Evolutionary conservation across 169 alveolate genomes (phyloP).

Genomic region (Eimeria falciformis): DNA sequence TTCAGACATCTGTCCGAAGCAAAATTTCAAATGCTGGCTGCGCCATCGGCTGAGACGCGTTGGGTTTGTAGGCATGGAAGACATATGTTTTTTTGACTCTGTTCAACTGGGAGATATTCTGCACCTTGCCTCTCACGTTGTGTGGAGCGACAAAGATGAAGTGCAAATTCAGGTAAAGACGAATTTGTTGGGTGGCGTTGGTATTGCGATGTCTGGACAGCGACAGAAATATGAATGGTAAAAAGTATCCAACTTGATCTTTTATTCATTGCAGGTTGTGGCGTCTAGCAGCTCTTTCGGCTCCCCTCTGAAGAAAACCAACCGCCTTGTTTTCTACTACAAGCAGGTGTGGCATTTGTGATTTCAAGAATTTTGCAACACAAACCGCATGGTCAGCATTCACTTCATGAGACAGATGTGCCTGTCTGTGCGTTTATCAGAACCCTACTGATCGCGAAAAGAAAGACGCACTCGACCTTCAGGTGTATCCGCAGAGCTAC

Average conservation of each 20-base stretch:
- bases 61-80: constrained; percentile 58
- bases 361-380: too few species aligned
- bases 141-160: constrained; percentile 47
- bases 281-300: constrained; percentile 30
- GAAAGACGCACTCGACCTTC: constrained; percentile 8
- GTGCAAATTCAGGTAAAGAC: constrained; percentile 50
- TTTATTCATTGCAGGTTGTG: not conserved
- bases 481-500: constrained; percentile 67
- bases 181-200: too few species aligned
- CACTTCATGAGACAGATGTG: too few species aligned
- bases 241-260: not conserved
- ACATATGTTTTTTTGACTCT: constrained; percentile 51
- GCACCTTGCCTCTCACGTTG: constrained; percentile 18
- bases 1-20: not conserved
- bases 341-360: constrained; percentile 7
- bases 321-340: constrained; percentile 12
- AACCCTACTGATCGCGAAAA: not conserved
- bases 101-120: constrained; percentile 42
- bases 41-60: too few species aligned
- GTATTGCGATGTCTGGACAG: too few species aligned
- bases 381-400: too few species aligned
- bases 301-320: not conserved
- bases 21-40: not conserved
- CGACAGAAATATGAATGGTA: too few species aligned
- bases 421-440: not conserved